Conservation (phyloP, 345 rosid genomes). For the Eucalyptus erythrocorys region DNA sequence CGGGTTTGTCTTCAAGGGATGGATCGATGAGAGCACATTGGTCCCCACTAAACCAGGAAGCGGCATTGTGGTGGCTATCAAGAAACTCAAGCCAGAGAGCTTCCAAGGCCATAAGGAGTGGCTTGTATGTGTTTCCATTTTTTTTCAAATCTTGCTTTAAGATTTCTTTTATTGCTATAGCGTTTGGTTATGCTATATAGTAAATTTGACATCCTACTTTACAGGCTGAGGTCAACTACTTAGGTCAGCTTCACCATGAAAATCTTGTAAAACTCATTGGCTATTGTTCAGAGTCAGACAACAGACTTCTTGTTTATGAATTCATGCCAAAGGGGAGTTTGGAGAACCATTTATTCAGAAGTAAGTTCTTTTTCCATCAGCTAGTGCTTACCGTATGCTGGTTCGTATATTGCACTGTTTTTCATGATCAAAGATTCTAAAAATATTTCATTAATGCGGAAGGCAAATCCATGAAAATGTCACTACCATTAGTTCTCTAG, state of each 20-base stretch:
- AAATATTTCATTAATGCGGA: neutral
- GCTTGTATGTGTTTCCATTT: constrained; percentile 36
- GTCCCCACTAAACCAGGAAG: constrained; percentile 50
- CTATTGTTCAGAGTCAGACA: constrained; percentile 56
- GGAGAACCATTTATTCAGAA: constrained; percentile 83
- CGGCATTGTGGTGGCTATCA: constrained; percentile 48
- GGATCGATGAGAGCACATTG: constrained; percentile 41
- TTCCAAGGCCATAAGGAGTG: constrained; percentile 73
- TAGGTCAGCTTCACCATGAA: constrained; percentile 65
- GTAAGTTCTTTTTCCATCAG: constrained; percentile 22
- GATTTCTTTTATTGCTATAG: neutral
- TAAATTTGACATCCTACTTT: neutral
- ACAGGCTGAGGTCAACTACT: constrained; percentile 76
- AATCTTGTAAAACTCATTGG: constrained; percentile 88
- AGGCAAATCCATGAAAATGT: neutral
- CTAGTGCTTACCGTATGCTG: neutral
- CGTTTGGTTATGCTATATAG: neutral
- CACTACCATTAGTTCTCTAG: neutral
- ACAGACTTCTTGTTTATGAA: constrained; percentile 70
- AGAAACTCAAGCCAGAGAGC: constrained; percentile 53
- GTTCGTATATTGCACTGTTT: neutral
- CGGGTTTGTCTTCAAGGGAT: constrained; percentile 60
- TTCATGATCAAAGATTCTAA: neutral
- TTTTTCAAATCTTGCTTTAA: neutral
- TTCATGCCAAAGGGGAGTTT: constrained; percentile 80